Evolutionary conservation across 2,329 filamentous ascomycete genomes (phyloP).

Genomic region (Cryphonectria parasitica): DNA sequence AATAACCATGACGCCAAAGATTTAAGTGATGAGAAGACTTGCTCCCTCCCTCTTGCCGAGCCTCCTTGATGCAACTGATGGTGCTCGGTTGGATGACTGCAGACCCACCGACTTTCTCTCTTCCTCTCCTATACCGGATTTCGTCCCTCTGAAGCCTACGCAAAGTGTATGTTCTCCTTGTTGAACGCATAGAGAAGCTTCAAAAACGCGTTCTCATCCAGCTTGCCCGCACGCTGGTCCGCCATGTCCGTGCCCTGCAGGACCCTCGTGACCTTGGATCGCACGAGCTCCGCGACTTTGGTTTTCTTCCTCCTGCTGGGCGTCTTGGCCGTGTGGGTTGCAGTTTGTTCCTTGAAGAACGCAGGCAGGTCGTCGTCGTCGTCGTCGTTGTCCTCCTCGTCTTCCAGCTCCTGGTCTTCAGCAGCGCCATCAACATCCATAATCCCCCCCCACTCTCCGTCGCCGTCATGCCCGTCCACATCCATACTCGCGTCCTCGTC

Average conservation of each 20-base stretch:
- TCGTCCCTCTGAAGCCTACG: conserved; percentile 44
- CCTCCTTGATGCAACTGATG: neutral
- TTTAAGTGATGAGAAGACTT: neutral
- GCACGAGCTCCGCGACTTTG: conserved; percentile 79
- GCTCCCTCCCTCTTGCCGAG: neutral
- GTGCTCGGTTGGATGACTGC: neutral
- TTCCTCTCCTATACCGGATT: neutral
- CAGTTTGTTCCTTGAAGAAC: conserved; percentile 68
- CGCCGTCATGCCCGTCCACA: conserved; percentile 41
- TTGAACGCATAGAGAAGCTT: conserved; percentile 82
- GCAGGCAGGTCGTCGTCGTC: conserved; percentile 82
- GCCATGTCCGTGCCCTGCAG: conserved; percentile 80
- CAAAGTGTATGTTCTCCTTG: conserved; percentile 91
- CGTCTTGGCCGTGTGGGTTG: conserved; percentile 54
- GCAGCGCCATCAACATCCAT: conserved; percentile 53
- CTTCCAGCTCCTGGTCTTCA: conserved; percentile 50
- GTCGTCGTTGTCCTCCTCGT: conserved; percentile 68
- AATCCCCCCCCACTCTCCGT: conserved; percentile 53
- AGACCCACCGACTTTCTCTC: neutral
- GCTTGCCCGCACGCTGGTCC: conserved; percentile 81
- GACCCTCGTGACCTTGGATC: conserved; percentile 83
- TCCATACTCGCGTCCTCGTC: conserved; percentile 45
- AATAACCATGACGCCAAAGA: conserved; percentile 16
- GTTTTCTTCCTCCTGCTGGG: conserved; percentile 77
- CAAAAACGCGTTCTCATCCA: conserved; percentile 91